Evolutionary conservation across 2,329 filamentous ascomycete species (phyloP), one percentile per base, ranked within the genome.

Genomic region (Aspergillus flavus): DNA sequence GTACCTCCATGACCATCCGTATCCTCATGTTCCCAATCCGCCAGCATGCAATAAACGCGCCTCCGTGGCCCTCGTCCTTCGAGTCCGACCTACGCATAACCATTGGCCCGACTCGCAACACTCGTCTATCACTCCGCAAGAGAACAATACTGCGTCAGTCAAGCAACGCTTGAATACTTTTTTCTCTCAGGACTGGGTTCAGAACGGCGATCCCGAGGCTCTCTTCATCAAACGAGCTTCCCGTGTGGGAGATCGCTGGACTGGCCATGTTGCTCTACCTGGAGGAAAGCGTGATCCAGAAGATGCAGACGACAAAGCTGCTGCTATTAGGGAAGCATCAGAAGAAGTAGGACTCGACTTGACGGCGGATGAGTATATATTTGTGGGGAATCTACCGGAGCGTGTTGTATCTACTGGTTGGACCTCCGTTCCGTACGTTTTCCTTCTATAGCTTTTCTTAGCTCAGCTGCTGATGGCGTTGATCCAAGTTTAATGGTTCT

Each of bases 221-320:
- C 80, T 91, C 4, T 91, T 91, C 74, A 91, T 91, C 74, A 91
- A 91, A 72, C 81, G 89, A 53, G 86, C 89, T 3, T 83, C 87
- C 4, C 81, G 89, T 43, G 81, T 83, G 60, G 88, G 88, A 9
- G 89, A 91, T 73, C 81, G 88, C 62, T 91, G 89, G 89, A 90
- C 87, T 1, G 85, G 86, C 3, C 89, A 91, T 78, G 85, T 91
- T 61, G 89, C 89, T 0, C 76, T 91, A 4, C 89, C 89, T 0
- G 89, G 89, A 26, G 89, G 89, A 2, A 89, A 88, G 71, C 79
- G 87, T 66, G 89, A 91, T 67, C 84, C 86, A 0, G 84, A 86
- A 64, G 89, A 91, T 77, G 83, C 77, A 54, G 83, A 87, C 65
- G 89, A 91, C 71, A 78, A 83, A 64, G 85, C 84, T 23, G 86